Conservation (phyloP, 2,329 filamentous ascomycete genomes). For the Gyromitra esculenta region DNA sequence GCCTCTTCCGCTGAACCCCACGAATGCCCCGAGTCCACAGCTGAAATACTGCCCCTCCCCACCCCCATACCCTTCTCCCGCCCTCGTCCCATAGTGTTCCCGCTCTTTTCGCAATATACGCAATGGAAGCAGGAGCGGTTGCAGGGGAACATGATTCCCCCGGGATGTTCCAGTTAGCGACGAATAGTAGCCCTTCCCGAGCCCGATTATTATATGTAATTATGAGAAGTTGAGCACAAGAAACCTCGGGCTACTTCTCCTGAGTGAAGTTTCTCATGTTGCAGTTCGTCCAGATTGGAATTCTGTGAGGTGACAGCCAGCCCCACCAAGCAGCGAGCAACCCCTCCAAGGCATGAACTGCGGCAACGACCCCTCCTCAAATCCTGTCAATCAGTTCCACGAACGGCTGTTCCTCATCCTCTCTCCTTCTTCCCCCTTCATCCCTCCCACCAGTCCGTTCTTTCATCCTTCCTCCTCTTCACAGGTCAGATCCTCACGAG, state of each 20-base stretch:
- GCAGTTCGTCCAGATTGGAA: conserved; percentile 49
- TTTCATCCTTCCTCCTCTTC: conserved; percentile 20
- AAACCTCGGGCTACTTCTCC: conserved; percentile 27
- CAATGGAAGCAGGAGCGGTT: conserved; percentile 35
- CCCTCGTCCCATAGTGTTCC: conserved; percentile 36
- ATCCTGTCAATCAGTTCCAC: conserved; percentile 35
- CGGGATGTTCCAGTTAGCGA: conserved; percentile 38
- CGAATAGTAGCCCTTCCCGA: conserved; percentile 33
- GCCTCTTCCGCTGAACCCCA: conserved; percentile 45
- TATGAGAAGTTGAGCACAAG: conserved; percentile 32
- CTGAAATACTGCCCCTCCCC: conserved; percentile 15
- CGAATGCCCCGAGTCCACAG: conserved; percentile 47
- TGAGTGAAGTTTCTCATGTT: conserved; percentile 33
- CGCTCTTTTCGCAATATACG: conserved; percentile 44
- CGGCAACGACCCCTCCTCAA: conserved; percentile 50
- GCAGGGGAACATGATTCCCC: conserved; percentile 23
- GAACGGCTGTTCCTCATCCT: conserved; percentile 41
- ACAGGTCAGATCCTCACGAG: conserved; percentile 40
- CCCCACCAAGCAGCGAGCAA: conserved; percentile 49
- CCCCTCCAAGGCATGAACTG: conserved; percentile 48
- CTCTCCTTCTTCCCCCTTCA: conserved; percentile 45
- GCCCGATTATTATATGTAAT: conserved; percentile 36
- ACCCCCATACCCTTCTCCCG: conserved; percentile 31
- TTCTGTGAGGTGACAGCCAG: conserved; percentile 39
- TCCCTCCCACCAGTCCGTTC: conserved; percentile 36